phyloP scores from a whole-genome alignment of 257 asterid species.

The Nyctanthes arbortristis region DNA sequence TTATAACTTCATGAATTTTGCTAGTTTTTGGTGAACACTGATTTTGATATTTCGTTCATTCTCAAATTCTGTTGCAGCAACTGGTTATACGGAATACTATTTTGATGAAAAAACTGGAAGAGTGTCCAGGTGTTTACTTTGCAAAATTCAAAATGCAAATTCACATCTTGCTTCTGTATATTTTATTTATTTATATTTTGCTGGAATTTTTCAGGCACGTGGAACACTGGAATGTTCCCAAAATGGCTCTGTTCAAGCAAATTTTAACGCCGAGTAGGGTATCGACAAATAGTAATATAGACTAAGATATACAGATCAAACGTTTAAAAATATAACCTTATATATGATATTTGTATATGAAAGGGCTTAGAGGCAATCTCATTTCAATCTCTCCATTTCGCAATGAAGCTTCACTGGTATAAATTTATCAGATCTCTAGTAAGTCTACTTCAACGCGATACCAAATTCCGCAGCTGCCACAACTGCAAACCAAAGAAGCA shows the following conservation, averaged over 20 bases:
- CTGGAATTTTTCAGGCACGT: conserved; percentile 59
- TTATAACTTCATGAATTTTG: not conserved
- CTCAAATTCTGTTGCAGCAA: conserved; percentile 56
- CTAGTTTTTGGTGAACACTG: not conserved
- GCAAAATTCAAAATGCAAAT: not conserved
- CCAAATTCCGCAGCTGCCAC: too few species aligned
- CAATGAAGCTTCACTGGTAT: too few species aligned
- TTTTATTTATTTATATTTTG: not conserved
- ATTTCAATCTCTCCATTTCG: too few species aligned
- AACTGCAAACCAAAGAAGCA: too few species aligned
- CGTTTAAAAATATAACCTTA: too few species aligned
- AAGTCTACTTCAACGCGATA: too few species aligned
- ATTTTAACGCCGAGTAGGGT: conserved; percentile 64
- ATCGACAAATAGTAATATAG: not conserved
- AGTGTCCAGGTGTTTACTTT: conserved; percentile 60
- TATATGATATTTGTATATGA: too few species aligned
- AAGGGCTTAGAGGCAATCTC: too few species aligned
- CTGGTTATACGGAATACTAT: conserved; percentile 93
- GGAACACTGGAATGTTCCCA: conserved; percentile 97
- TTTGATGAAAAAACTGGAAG: conserved; percentile 72
- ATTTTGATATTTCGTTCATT: not conserved
- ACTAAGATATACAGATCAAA: too few species aligned
- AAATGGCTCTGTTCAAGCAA: conserved; percentile 88
- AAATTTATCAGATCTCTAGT: too few species aligned
- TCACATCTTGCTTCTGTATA: not conserved